Evolutionary conservation across 345 rosid species (phyloP).

Genomic region (Hypericum androsaemum): DNA sequence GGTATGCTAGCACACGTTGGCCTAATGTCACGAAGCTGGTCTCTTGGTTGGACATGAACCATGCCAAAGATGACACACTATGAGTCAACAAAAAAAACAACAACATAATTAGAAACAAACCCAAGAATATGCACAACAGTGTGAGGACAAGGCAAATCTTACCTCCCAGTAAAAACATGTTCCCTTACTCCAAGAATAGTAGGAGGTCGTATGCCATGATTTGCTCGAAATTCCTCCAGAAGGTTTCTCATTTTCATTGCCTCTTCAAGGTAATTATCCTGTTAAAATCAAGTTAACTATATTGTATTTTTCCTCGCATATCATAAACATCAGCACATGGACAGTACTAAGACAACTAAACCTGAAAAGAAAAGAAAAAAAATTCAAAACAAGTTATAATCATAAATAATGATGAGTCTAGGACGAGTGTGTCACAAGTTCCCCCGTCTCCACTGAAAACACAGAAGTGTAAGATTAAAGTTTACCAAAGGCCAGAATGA

Average conservation of each 20-base stretch:
- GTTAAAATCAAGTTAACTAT: constrained; percentile 11
- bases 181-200: constrained; percentile 97
- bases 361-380: too few relatives aligned
- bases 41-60: constrained; percentile 99
- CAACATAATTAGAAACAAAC: constrained; percentile 14
- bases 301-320: too few relatives aligned
- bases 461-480: too few relatives aligned
- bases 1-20: constrained; percentile 85
- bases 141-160: constrained; percentile 12
- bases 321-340: too few relatives aligned
- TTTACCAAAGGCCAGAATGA: too few relatives aligned
- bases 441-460: too few relatives aligned
- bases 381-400: too few relatives aligned
- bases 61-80: constrained; percentile 96
- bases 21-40: constrained; percentile 97
- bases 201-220: constrained; percentile 91
- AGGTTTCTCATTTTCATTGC: constrained; percentile 98
- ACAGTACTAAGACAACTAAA: too few relatives aligned
- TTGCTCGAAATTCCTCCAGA: constrained; percentile 78
- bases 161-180: constrained; percentile 97
- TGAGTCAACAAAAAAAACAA: constrained; percentile 16
- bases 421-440: too few relatives aligned
- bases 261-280: constrained; percentile 98
- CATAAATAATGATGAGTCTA: too few relatives aligned
- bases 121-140: background rate